Evolutionary conservation across 2,329 filamentous ascomycete species (phyloP), one percentile per base, ranked within the genome.

Genomic region (Colletotrichum lini): DNA sequence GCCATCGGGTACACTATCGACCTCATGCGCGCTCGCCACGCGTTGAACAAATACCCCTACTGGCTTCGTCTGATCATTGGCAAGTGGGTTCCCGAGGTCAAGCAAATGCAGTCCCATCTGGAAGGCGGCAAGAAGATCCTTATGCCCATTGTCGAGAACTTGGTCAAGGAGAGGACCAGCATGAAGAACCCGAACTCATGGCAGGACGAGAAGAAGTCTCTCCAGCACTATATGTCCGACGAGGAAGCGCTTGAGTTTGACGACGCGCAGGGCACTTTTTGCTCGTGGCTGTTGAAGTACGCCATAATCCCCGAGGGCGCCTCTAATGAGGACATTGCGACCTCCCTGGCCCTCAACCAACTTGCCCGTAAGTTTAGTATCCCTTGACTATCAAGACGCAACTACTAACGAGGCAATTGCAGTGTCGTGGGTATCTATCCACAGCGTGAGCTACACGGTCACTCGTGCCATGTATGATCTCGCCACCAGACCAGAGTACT

Each of bases 401-500:
- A 5, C 54, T 45, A 13, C 9, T 38, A 3, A 38, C 9, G 35
- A 60, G 18, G 4, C 18, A 0, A 10, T 16, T 18, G 0, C 18
- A 66, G 64, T 66, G 3, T 66, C 64, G 3, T 66, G 64, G 64
- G 64, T 66, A 2, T 66, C 64, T 5, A 66, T 66, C 38, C 64
- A 66, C 18, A 66, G 64, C 56, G 64, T 66, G 6, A 66, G 64
- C 26, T 66, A 60, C 38, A 66, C 64, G 2, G 64, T 80, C 1
- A 78, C 79, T 5, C 80, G 83, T 12, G 75, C 80, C 4, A 73
- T 87, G 54, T 80, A 80, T 50, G 82, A 86, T 50, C 72, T 87
- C 15, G 77, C 77, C 2, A 76, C 78, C 2, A 74, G 84, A 42
- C 81, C 81, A 0, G 82, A 86, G 54, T 80, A 80, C 50, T 76